phyloP scores from a whole-genome alignment of 306 rosid species.

The Lathyrus aphaca region DNA sequence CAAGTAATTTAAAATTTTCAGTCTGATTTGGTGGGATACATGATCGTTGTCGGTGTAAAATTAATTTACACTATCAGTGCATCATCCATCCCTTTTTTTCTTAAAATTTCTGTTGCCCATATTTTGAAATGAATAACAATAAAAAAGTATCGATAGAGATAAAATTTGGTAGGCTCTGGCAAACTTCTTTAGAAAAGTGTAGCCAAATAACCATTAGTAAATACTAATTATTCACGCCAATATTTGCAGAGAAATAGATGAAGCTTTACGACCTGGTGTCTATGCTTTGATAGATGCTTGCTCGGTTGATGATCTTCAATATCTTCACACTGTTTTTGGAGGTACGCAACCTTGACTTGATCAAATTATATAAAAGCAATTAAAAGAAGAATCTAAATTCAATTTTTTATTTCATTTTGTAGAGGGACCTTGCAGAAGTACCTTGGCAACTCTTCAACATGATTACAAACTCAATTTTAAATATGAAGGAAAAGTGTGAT shows the following conservation, averaged over 20 bases:
- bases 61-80: no score
- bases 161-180: conserved; percentile 17
- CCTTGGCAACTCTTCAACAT: conserved; percentile 65
- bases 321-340: conserved; percentile 88
- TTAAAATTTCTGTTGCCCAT: conserved; percentile 18
- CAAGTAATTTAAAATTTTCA: no score
- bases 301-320: conserved; percentile 84
- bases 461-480: conserved; percentile 75
- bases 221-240: conserved; percentile 22
- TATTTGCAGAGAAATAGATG: conserved; percentile 81
- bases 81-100: no score
- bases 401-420: conserved; percentile 38
- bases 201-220: conserved; percentile 33
- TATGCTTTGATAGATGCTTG: conserved; percentile 79
- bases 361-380: conserved; percentile 15
- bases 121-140: conserved; percentile 15
- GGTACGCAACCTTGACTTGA: conserved; percentile 54
- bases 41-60: no score
- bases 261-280: conserved; percentile 84
- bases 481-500: conserved; percentile 83
- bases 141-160: conserved; percentile 25
- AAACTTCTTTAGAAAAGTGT: conserved; percentile 9
- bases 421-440: conserved; percentile 99
- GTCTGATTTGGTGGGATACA: no score
- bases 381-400: conserved; percentile 22